Evolutionary conservation across 192 early-diverging fungal genomes (phyloP).

Genomic region (Paraglomus occultum): DNA sequence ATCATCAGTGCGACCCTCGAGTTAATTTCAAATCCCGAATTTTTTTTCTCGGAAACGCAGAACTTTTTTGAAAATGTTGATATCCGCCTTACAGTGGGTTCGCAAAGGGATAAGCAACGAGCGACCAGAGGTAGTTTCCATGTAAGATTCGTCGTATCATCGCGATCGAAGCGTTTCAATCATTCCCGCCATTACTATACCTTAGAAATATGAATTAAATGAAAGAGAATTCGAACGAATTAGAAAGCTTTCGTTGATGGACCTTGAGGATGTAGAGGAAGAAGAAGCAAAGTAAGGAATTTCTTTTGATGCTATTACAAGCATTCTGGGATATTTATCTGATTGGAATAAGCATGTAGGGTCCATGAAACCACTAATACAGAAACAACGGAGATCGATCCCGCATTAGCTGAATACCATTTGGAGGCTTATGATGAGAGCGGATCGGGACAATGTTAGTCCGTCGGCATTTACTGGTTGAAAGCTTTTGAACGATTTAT

Average conservation of each 20-base stretch:
- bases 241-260: slow-evolving; percentile 60
- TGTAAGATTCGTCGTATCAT: neutral
- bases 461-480: neutral
- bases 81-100: slow-evolving; percentile 91
- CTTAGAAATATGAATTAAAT: slow-evolving; percentile 68
- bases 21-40: too few relatives aligned
- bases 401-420: slow-evolving; percentile 82
- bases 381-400: slow-evolving; percentile 33
- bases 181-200: neutral
- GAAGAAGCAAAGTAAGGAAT: slow-evolving; percentile 38
- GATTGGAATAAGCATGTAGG: too few relatives aligned
- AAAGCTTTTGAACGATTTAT: slow-evolving; percentile 7
- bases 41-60: neutral
- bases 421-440: slow-evolving; percentile 86
- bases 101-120: slow-evolving; percentile 88
- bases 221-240: slow-evolving; percentile 89
- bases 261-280: slow-evolving; percentile 62
- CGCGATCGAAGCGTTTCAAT: too few relatives aligned
- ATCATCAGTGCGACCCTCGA: neutral
- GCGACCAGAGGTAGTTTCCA: slow-evolving; percentile 51
- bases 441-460: slow-evolving; percentile 3
- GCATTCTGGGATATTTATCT: too few relatives aligned
- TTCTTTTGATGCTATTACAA: slow-evolving; percentile 20
- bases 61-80: slow-evolving; percentile 57
- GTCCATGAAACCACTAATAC: too few relatives aligned